phyloP scores from a whole-genome alignment of 352 stramenopile genomes.

The Phytophthora sp. region DNA sequence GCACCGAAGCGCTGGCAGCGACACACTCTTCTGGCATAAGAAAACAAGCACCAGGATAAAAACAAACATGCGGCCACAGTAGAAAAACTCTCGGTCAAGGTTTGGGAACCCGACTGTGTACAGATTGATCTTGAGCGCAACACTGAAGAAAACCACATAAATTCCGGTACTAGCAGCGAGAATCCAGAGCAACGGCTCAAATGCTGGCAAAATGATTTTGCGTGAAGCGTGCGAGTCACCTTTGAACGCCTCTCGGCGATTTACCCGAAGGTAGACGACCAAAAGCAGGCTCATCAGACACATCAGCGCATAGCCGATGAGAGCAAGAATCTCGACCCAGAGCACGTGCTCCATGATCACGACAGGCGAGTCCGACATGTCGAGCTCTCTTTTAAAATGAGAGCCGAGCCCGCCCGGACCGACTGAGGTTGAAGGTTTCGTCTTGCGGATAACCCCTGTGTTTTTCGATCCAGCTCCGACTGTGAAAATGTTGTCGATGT shows the following conservation, averaged over 20 bases:
- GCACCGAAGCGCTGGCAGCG: slow-evolving; percentile 38
- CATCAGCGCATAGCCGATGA: slow-evolving; percentile 42
- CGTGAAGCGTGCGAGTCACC: slow-evolving; percentile 34
- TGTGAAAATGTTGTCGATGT: too few relatives aligned
- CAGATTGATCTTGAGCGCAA: slow-evolving; percentile 28
- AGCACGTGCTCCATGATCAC: slow-evolving; percentile 4
- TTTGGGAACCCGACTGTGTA: slow-evolving; percentile 28
- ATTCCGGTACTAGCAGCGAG: slow-evolving; percentile 24
- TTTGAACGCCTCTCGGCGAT: slow-evolving; percentile 36
- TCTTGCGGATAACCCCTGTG: too few relatives aligned
- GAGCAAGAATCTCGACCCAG: slow-evolving; percentile 30
- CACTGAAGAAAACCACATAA: slow-evolving; percentile 46
- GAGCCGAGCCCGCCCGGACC: too few relatives aligned
- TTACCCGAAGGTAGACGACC: slow-evolving; percentile 40
- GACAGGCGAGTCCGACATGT: not conserved
- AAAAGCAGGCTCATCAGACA: slow-evolving; percentile 31
- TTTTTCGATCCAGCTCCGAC: too few relatives aligned
- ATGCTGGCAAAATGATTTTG: slow-evolving; percentile 56
- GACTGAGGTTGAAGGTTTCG: too few relatives aligned
- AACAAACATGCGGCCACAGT: slow-evolving; percentile 50
- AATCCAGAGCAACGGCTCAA: slow-evolving; percentile 54
- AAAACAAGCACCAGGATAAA: slow-evolving; percentile 52
- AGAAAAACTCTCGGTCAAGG: slow-evolving; percentile 39
- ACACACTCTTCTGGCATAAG: slow-evolving; percentile 62
- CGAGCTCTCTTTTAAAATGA: not conserved